Evolutionary conservation across 2,329 filamentous ascomycete species (phyloP).

Genomic region (Calycina marina): DNA sequence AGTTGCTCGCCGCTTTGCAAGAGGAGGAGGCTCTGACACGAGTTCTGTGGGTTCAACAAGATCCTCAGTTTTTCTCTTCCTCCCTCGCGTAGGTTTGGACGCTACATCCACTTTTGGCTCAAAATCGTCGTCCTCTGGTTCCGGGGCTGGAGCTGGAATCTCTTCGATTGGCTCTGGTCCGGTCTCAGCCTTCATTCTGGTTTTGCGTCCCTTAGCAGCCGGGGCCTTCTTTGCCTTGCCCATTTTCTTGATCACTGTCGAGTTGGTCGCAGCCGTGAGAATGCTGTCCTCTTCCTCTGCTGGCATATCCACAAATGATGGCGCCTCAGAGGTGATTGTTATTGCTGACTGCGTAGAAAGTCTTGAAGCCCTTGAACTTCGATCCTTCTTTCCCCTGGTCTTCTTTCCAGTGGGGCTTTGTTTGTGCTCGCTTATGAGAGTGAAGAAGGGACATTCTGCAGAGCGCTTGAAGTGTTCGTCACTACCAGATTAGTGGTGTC

Average conservation of each 20-base stretch:
- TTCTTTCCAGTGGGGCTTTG: conserved; percentile 36
- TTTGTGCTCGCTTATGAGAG: conserved; percentile 43
- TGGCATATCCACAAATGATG: conserved; percentile 27
- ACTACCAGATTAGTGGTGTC: conserved; percentile 28
- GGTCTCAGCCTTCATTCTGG: conserved; percentile 33
- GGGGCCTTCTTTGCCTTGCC: conserved; percentile 40
- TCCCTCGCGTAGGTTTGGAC: conserved; percentile 14
- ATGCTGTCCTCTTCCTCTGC: conserved; percentile 42
- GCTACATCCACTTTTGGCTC: conserved; percentile 17
- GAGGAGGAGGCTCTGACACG: conserved; percentile 8
- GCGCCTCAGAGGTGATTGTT: conserved; percentile 34
- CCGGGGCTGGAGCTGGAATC: conserved; percentile 20
- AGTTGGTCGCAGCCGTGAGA: conserved; percentile 42
- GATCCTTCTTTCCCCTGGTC: conserved; percentile 35
- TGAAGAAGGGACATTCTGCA: conserved; percentile 71
- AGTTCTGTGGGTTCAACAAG: conserved; percentile 2
- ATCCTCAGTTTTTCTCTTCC: conserved; percentile 18
- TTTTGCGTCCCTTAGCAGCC: conserved; percentile 31
- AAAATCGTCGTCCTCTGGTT: conserved; percentile 20
- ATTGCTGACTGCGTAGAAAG: conserved; percentile 42
- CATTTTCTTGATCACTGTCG: conserved; percentile 40
- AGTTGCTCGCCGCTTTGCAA: conserved; percentile 27
- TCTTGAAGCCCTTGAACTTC: conserved; percentile 56
- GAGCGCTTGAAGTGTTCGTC: conserved; percentile 76
- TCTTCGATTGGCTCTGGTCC: conserved; percentile 33